A percentile compares a stretch with the other conserved stretches of the same genome.
phyloP scores from a whole-genome alignment of 208 protist genomes.

The Crithidia fasciculata region DNA sequence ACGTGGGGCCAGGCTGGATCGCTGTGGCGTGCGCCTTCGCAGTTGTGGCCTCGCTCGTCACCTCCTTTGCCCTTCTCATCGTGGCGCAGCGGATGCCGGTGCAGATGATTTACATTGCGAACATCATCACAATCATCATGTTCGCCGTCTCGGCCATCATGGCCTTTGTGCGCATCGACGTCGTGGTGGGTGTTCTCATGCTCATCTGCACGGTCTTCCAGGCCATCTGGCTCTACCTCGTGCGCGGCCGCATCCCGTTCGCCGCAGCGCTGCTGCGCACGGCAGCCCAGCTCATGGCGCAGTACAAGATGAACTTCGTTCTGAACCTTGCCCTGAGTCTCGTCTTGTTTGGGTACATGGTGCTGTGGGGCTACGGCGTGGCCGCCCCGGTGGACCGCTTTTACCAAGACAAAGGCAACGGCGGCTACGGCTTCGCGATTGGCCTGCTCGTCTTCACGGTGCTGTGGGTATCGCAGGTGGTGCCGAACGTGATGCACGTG shows the following conservation, averaged over 20 bases:
- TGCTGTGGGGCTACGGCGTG: slow-evolving; percentile 59
- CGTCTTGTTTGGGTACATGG: slow-evolving; percentile 49
- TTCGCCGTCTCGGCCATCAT: slow-evolving; percentile 39
- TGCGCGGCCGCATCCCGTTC: slow-evolving; percentile 80
- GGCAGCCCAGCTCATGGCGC: slow-evolving; percentile 42
- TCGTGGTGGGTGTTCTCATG: slow-evolving; percentile 51
- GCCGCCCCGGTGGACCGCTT: slow-evolving; percentile 47
- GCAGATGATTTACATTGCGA: slow-evolving; percentile 70
- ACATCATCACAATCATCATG: slow-evolving; percentile 42
- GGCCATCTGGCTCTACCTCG: slow-evolving; percentile 64
- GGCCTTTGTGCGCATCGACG: slow-evolving; percentile 31
- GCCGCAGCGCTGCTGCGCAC: slow-evolving; percentile 65
- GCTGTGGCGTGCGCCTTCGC: background rate
- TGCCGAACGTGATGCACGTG: slow-evolving; percentile 85
- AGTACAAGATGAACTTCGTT: slow-evolving; percentile 67
- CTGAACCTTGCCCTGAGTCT: slow-evolving; percentile 47
- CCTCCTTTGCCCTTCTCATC: slow-evolving; percentile 19
- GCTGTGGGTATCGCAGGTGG: slow-evolving; percentile 73
- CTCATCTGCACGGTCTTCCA: slow-evolving; percentile 38
- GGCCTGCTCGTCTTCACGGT: slow-evolving; percentile 63
- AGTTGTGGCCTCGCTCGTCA: slow-evolving; percentile 24
- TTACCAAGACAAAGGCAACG: slow-evolving; percentile 27
- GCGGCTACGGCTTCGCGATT: slow-evolving; percentile 47
- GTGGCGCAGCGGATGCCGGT: slow-evolving; percentile 27
- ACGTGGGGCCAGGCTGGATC: background rate